These are phyloP conservation scores for Conringia planisiliqua DNA, from an alignment of 345 rosid species.

Conservation along the genomic window DNA sequence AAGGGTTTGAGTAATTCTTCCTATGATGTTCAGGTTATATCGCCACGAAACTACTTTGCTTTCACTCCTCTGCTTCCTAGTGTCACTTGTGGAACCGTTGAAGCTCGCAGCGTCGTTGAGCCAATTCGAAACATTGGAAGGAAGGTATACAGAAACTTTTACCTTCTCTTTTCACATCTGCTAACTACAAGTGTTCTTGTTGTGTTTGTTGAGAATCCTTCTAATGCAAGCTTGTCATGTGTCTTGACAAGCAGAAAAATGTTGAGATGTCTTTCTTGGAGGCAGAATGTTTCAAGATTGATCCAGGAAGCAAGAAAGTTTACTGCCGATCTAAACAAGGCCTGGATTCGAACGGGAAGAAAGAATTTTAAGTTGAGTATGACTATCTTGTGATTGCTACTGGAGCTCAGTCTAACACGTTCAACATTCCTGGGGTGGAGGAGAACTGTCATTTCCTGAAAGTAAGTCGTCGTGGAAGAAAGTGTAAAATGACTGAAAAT, in stretches of 20 bases:
- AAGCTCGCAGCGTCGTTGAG: constrained; percentile 89
- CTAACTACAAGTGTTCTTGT: neutral
- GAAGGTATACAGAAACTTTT: constrained; percentile 46
- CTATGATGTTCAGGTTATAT: constrained; percentile 82
- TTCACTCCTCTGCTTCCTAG: constrained; percentile 95
- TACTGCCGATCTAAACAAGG: constrained; percentile 50
- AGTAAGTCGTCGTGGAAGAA: too few species aligned
- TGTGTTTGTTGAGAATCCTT: neutral
- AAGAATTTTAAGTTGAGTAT: constrained; percentile 62
- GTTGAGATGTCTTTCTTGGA: constrained; percentile 53
- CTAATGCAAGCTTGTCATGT: neutral
- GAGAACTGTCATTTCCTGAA: constrained; percentile 81
- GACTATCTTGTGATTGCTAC: constrained; percentile 87
- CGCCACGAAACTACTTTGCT: constrained; percentile 93
- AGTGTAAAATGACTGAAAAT: too few species aligned
- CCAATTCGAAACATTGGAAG: constrained; percentile 80
- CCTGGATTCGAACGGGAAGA: constrained; percentile 42
- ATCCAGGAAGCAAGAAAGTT: constrained; percentile 63
- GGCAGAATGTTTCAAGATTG: constrained; percentile 82
- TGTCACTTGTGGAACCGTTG: constrained; percentile 92
- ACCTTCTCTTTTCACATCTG: neutral
- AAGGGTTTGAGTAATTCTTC: constrained; percentile 54
- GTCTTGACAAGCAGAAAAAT: constrained; percentile 39
- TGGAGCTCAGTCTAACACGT: constrained; percentile 83
- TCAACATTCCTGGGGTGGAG: constrained; percentile 80